Percentiles rank a stretch among this genome's conserved stretches.
Evolutionary conservation across 2,329 filamentous ascomycete genomes (phyloP).

Genomic region (Talaromyces sp.): DNA sequence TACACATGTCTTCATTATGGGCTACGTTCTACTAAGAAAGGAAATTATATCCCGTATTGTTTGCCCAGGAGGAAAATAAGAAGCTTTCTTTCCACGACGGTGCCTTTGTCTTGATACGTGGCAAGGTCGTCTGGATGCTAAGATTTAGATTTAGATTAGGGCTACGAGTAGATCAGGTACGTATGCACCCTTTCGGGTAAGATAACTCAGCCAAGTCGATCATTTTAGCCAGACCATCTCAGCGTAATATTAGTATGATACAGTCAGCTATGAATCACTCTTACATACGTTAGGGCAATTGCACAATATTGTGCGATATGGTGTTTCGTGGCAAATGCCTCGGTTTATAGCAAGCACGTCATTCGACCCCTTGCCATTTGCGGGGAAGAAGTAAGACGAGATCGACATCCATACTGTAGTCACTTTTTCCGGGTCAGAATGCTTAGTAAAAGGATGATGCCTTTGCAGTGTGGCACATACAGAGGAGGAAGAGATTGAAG

Average conservation of each 20-base stretch:
- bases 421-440: background rate
- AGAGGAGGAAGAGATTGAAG: background rate
- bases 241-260: background rate
- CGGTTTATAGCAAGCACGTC: slow-evolving; percentile 1
- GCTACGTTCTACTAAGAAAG: background rate
- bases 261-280: background rate
- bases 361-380: slow-evolving; percentile 5
- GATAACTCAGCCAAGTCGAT: too few relatives aligned
- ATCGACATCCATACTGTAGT: background rate
- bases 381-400: background rate
- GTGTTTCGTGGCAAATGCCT: slow-evolving; percentile 3
- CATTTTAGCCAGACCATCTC: background rate
- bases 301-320: slow-evolving; percentile 1
- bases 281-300: background rate
- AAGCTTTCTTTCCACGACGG: background rate
- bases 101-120: background rate
- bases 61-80: too few relatives aligned
- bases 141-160: background rate
- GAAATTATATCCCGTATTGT: background rate
- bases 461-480: background rate
- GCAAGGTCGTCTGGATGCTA: background rate
- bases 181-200: too few relatives aligned
- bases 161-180: background rate
- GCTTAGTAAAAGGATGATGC: too few relatives aligned
- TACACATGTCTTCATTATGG: too few relatives aligned